Percentiles rank a stretch among this genome's conserved stretches.
These are phyloP conservation scores for Zoysia japonica DNA, from an alignment of 176 grass and related monocot species.

Conservation along the genomic window DNA sequence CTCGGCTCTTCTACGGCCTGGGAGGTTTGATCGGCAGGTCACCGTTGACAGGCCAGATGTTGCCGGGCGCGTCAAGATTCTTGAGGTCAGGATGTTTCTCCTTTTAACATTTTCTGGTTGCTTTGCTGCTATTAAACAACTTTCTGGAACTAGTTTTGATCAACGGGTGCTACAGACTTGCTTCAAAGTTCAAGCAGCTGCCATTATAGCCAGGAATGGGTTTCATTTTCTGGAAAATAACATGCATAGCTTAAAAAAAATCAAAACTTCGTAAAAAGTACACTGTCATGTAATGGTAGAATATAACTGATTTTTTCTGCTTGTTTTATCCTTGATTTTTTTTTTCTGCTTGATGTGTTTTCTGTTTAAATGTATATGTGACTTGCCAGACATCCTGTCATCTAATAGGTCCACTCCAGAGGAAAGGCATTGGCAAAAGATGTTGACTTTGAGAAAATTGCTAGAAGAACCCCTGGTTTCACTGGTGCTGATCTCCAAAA, in stretches of 20 bases:
- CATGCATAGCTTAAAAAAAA: background rate
- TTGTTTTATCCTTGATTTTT: background rate
- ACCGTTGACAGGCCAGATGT: slow-evolving; percentile 94
- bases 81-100: slow-evolving; percentile 47
- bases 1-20: slow-evolving; percentile 66
- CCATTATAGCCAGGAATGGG: background rate
- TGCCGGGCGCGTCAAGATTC: slow-evolving; percentile 78
- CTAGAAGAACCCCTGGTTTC: slow-evolving; percentile 95
- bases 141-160: background rate
- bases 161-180: background rate
- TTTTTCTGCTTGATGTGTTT: background rate
- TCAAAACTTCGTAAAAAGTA: background rate
- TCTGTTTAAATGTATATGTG: background rate
- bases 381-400: background rate
- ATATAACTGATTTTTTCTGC: background rate
- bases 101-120: background rate
- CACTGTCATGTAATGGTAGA: background rate
- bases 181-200: background rate
- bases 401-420: slow-evolving; percentile 86
- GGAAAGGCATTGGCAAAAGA: slow-evolving; percentile 93
- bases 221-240: background rate
- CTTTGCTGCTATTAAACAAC: background rate
- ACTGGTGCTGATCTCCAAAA: slow-evolving; percentile 98
- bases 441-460: slow-evolving; percentile 94
- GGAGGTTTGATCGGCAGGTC: slow-evolving; percentile 91